Evolutionary conservation across 495 filamentous ascomycete species (phyloP).

Genomic region (Coniosporium apollinis): DNA sequence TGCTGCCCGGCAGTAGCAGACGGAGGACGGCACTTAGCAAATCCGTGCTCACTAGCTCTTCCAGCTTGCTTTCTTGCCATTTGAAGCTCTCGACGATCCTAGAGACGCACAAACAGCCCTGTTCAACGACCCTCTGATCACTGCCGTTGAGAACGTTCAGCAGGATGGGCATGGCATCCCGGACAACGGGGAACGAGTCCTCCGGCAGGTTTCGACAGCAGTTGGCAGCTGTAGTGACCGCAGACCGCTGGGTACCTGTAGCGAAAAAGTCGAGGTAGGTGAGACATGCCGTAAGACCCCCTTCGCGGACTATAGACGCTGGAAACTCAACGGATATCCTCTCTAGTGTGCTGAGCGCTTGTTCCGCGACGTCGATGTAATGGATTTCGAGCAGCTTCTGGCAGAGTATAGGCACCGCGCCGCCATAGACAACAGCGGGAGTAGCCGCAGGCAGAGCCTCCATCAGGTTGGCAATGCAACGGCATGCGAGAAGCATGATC

Average conservation of each 20-base stretch:
- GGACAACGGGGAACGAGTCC: conserved; percentile 74
- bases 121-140: conserved; percentile 93
- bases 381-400: conserved; percentile 86
- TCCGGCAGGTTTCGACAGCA: conserved; percentile 93
- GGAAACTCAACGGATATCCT: conserved; percentile 98
- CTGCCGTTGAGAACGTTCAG: conserved; percentile 76
- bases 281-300: conserved; percentile 82
- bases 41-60: conserved; percentile 76
- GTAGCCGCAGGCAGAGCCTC: conserved; percentile 86
- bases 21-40: conserved; percentile 78
- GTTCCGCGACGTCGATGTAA: conserved; percentile 94
- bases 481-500: conserved; percentile 93
- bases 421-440: conserved; percentile 89
- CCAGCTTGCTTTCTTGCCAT: conserved; percentile 67
- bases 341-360: conserved; percentile 87
- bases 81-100: conserved; percentile 94
- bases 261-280: conserved; percentile 95
- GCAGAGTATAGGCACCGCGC: conserved; percentile 85
- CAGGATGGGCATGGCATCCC: conserved; percentile 89
- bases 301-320: conserved; percentile 87
- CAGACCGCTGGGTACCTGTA: conserved; percentile 89
- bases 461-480: conserved; percentile 95
- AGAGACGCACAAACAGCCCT: conserved; percentile 92
- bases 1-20: conserved; percentile 81
- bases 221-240: conserved; percentile 92